phyloP scores from a whole-genome alignment of 78 protist species.

The Polysphondylium violaceum region DNA sequence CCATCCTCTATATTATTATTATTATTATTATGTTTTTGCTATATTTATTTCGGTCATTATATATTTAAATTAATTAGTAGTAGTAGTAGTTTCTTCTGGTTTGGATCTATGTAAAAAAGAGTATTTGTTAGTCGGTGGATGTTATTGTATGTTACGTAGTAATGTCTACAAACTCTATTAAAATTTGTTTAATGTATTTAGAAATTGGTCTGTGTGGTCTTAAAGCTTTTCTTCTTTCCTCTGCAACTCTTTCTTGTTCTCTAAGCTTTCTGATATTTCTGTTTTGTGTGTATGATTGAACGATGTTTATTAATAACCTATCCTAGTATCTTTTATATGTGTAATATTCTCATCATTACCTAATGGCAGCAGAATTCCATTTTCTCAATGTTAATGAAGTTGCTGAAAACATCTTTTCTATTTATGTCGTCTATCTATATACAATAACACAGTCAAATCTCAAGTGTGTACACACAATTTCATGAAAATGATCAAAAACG shows the following conservation, averaged over 20 bases:
- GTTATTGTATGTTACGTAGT: neutral
- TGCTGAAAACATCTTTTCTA: no score
- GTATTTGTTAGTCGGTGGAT: neutral
- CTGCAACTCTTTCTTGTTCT: constrained; percentile 57
- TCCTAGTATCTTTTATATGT: no score
- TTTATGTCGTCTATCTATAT: no score
- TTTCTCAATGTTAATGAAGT: no score
- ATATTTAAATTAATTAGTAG: neutral
- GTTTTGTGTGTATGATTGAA: no score
- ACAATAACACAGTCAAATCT: no score
- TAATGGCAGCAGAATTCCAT: no score
- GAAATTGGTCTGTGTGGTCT: constrained; percentile 61
- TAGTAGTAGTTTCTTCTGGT: neutral
- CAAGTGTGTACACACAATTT: neutral
- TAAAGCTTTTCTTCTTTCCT: constrained; percentile 29
- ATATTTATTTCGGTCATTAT: neutral
- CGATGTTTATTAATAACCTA: no score
- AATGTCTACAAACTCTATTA: neutral
- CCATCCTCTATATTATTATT: neutral
- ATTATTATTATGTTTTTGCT: neutral
- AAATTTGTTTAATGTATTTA: constrained; percentile 38
- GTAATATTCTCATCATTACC: no score
- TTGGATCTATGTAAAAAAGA: neutral
- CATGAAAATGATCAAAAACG: neutral
- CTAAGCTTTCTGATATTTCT: constrained; percentile 68